These are phyloP conservation scores for Ophiostoma sp. DNA, from an alignment of 2,329 filamentous ascomycete species.

Conservation along the genomic window DNA sequence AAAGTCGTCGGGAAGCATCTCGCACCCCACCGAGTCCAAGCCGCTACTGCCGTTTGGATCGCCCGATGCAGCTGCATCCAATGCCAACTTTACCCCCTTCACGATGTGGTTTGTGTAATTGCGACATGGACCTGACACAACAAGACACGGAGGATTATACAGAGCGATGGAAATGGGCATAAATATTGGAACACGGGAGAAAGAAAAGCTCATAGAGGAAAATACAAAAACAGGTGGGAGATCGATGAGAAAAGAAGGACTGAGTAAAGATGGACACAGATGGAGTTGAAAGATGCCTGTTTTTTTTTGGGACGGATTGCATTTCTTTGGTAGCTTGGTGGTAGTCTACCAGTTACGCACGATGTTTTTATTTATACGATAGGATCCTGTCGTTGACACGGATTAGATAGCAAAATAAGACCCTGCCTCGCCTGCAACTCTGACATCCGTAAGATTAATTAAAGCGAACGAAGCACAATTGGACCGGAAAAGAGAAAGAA, in stretches of 20 bases:
- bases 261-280: not conserved
- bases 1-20: conserved; percentile 33
- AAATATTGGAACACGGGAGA: not conserved
- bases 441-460: not conserved
- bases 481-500: no score
- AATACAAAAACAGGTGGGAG: not conserved
- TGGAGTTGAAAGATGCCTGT: not conserved
- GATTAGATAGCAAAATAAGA: conserved; percentile 6
- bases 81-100: conserved; percentile 33
- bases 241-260: not conserved
- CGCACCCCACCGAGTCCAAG: conserved; percentile 25
- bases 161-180: not conserved
- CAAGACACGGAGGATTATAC: not conserved
- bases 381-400: not conserved
- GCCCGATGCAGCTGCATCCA: conserved; percentile 22
- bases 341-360: not conserved
- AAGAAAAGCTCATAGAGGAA: not conserved
- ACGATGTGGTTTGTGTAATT: conserved; percentile 44
- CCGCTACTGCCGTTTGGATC: conserved; percentile 33
- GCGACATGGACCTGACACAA: not conserved
- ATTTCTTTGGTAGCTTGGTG: not conserved
- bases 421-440: not conserved
- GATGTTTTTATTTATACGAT: not conserved
- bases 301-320: not conserved
- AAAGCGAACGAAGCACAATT: not conserved